A percentile compares a stretch with the other conserved stretches of the same genome.
Conservation (phyloP, 2,329 filamentous ascomycete species). For the Plectosphaerella cucumerina region DNA sequence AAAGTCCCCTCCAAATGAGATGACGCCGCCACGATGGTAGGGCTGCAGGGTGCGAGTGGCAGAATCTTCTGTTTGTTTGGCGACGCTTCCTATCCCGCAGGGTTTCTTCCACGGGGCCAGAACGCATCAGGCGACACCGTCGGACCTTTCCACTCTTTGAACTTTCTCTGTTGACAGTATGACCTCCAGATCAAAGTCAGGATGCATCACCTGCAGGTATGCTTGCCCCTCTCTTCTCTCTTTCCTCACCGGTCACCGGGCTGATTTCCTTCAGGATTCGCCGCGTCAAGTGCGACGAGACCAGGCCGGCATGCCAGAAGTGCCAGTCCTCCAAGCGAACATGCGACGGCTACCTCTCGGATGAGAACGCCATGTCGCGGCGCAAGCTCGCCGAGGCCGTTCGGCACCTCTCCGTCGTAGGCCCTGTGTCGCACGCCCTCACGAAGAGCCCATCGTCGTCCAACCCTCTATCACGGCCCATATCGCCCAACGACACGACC, state of each 20-base stretch:
- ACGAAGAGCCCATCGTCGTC: background rate
- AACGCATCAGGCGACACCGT: no score
- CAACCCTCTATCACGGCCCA: conserved; percentile 1
- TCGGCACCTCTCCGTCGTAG: conserved; percentile 20
- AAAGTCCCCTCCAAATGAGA: no score
- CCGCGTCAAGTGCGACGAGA: conserved; percentile 35
- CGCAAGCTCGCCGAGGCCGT: conserved; percentile 25
- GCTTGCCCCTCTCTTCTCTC: background rate
- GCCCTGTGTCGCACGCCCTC: conserved; percentile 21
- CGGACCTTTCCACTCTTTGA: no score
- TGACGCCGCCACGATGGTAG: no score
- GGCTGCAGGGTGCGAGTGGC: no score
- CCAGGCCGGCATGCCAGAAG: conserved; percentile 24
- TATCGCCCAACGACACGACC: conserved; percentile 4
- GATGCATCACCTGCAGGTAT: conserved; percentile 20
- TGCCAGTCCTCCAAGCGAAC: conserved; percentile 20
- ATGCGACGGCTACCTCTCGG: conserved; percentile 14
- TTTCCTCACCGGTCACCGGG: background rate
- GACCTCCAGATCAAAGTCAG: conserved; percentile 2
- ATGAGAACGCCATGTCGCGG: conserved; percentile 19
- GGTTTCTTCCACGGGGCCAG: no score
- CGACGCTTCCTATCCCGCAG: no score
- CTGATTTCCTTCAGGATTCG: conserved; percentile 34
- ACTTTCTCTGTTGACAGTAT: background rate
- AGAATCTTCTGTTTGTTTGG: no score